Base-by-base conservation (phyloP, 1,284 basidiomycete species). In the Tilletia walkeri region DNA sequence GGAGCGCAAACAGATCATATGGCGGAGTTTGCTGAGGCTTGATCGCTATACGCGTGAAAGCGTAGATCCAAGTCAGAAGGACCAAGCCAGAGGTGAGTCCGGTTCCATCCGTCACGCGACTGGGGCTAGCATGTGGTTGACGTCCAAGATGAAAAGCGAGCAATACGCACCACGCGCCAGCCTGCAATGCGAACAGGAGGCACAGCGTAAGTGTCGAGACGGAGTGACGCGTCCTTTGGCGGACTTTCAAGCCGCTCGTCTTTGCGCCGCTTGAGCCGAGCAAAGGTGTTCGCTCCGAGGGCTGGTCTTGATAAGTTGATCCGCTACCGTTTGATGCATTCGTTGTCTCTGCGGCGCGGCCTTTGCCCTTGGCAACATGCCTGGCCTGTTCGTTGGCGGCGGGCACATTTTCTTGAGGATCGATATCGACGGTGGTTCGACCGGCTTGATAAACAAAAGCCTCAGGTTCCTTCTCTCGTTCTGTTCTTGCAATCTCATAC, bases 1-100 rank as follows among this genome's bases (percentile, higher is more conserved):
- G 34, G 14, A 66, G 65, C 16, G 36, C 65, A 24, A 66, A 66
- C 2, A 49, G 41, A 45, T 66, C 65, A 20, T 49, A 48, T 3
- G 65, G 65, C 16, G 65, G 41, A 12, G 38, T 66, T 18, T 41
- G 65, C 47, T 66, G 65, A 12, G 65, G 65, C 45, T 24, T 49
- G 24, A 66, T 20, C 45, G 47, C 45, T 9, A 49, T 66, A 45
- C 65, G 65, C 10, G 18, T n/a, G 45, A 66, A 49, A n/a, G 47
- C 38, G 41, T 66, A 66, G 38, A 30, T 47, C 65, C 65, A 66
- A 9, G 65, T 48, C 38, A 66, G 16, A 9, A 66, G 65, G 3
- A 66, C 30, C 14, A 66, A 24, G 9, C 38, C 41, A 34, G 41
- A 30, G n/a, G 65, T 47, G 16, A n/a, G 20, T 9, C 41, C 45